phyloP scores from a whole-genome alignment of 1,139 yeast genomes.

The Suhomyces wounanorum region DNA sequence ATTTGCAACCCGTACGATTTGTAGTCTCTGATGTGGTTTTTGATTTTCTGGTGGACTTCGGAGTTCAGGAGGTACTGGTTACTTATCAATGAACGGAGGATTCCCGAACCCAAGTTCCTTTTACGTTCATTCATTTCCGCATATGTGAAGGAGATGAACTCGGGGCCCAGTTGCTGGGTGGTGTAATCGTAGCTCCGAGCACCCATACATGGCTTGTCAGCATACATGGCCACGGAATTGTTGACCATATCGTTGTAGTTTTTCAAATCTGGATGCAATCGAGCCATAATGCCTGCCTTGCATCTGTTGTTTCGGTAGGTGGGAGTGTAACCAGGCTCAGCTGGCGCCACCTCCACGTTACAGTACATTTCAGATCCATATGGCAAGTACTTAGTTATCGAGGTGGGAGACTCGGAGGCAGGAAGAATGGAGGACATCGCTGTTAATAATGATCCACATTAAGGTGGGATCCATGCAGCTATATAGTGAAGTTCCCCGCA shows the following conservation, averaged over 20 bases:
- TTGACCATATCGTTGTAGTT: constrained; percentile 33
- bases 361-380: constrained; percentile 5
- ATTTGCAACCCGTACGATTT: constrained; percentile 16
- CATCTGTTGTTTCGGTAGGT: constrained; percentile 16
- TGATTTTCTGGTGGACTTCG: constrained; percentile 31
- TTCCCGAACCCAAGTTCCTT: constrained; percentile 34
- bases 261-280: constrained; percentile 24
- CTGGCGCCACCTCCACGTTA: constrained; percentile 5
- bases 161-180: constrained; percentile 23
- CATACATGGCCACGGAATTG: constrained; percentile 21
- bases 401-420: neutral
- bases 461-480: neutral
- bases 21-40: constrained; percentile 26
- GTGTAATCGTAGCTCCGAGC: constrained; percentile 34
- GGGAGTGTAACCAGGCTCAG: constrained; percentile 9
- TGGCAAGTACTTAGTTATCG: constrained; percentile 5
- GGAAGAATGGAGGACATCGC: constrained; percentile 2
- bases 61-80: constrained; percentile 27
- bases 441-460: neutral
- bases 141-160: constrained; percentile 25
- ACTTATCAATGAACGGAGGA: constrained; percentile 30
- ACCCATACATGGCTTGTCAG: constrained; percentile 32
- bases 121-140: constrained; percentile 24
- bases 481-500: constrained; percentile 1
- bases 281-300: constrained; percentile 9